These are phyloP conservation scores for Pseudozyma pruni DNA, from an alignment of 1,284 basidiomycete genomes.

Conservation along the genomic window DNA sequence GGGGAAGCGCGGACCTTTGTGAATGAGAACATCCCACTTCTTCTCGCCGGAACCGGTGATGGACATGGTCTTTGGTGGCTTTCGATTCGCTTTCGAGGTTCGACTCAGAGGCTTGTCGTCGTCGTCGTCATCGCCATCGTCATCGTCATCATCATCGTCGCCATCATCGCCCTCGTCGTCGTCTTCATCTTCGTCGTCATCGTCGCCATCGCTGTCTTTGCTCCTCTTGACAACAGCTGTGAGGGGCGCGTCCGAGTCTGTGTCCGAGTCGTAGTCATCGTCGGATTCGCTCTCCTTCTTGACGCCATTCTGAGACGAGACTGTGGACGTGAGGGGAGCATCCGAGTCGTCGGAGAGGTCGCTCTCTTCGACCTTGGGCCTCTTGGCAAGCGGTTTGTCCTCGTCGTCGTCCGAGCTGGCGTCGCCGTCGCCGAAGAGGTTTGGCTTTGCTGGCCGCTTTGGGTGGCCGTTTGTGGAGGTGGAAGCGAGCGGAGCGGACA, in stretches of 20 bases:
- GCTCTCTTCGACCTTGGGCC: constrained; percentile 25
- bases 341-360: constrained; percentile 42
- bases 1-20: constrained; percentile 94
- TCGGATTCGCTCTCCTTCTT: constrained; percentile 35
- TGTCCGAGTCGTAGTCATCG: constrained; percentile 27
- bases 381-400: constrained; percentile 47
- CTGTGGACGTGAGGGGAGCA: constrained; percentile 39
- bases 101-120: constrained; percentile 69
- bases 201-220: constrained; percentile 24
- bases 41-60: constrained; percentile 57
- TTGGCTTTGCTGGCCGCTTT: constrained; percentile 28
- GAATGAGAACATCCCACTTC: constrained; percentile 91
- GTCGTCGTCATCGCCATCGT: constrained; percentile 69
- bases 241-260: constrained; percentile 55
- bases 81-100: constrained; percentile 27
- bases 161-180: constrained; percentile 43
- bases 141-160: constrained; percentile 47
- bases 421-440: constrained; percentile 33
- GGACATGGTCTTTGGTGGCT: constrained; percentile 46
- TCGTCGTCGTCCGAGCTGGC: constrained; percentile 45
- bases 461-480: constrained; percentile 31
- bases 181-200: constrained; percentile 43
- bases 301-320: constrained; percentile 36
- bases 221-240: constrained; percentile 42
- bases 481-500: constrained; percentile 20